These are phyloP conservation scores for Ramalina intermedia DNA, from an alignment of 495 filamentous ascomycete genomes.

Conservation along the genomic window DNA sequence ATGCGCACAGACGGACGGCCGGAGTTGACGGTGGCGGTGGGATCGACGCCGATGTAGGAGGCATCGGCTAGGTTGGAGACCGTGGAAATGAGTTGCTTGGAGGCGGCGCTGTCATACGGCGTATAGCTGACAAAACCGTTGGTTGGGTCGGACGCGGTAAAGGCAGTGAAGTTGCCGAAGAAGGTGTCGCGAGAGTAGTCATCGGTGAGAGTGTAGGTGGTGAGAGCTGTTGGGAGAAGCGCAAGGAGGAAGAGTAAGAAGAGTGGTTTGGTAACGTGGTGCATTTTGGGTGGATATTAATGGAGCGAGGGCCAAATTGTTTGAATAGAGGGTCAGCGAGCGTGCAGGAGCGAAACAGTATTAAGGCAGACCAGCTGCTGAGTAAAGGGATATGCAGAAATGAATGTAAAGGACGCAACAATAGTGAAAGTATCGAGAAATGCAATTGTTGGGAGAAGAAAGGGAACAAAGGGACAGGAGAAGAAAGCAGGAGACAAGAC, in stretches of 20 bases:
- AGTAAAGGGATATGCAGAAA: not conserved
- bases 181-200: constrained; percentile 30
- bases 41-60: constrained; percentile 32
- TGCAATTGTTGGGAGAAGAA: not conserved
- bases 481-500: not conserved
- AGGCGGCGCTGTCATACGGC: constrained; percentile 33
- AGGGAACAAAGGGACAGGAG: not conserved
- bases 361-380: not conserved
- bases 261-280: not conserved
- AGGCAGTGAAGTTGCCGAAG: constrained; percentile 43
- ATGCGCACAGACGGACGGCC: constrained; percentile 44
- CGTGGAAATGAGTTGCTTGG: constrained; percentile 39
- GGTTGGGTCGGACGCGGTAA: constrained; percentile 45
- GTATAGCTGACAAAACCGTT: constrained; percentile 54
- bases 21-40: constrained; percentile 22
- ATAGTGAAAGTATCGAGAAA: not conserved
- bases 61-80: constrained; percentile 19
- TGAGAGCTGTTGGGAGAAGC: constrained; percentile 25
- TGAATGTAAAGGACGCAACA: not conserved
- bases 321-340: not conserved
- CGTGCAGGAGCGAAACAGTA: not conserved
- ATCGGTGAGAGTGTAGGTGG: constrained; percentile 33
- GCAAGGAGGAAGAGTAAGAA: not conserved
- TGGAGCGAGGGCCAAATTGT: not conserved
- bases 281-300: not conserved